A percentile compares a stretch with the other conserved stretches of the same genome.
Conservation (phyloP, 148 eudicot species). For the Dysphania ambrosioides region DNA sequence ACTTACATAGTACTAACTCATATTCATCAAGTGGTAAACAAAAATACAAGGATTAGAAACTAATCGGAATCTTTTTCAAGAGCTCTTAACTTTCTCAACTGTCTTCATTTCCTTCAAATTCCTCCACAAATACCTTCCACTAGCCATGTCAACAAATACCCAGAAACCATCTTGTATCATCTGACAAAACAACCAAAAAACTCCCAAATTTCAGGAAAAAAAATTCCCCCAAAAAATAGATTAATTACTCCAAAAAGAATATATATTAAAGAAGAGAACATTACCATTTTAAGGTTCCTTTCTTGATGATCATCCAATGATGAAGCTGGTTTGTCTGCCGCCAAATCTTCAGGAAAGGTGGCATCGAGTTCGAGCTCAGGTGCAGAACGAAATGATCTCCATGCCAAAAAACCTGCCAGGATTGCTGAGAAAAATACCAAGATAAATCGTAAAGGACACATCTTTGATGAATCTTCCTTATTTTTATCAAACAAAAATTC, state of each 20-base stretch:
- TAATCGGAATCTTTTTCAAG: constrained; percentile 10
- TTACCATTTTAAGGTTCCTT: constrained; percentile 32
- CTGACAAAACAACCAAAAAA: constrained; percentile 26
- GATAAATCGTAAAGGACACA: constrained; percentile 74
- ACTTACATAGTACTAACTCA: constrained; percentile 9
- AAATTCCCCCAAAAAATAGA: neutral
- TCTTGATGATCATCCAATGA: constrained; percentile 29
- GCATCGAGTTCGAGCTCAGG: constrained; percentile 24
- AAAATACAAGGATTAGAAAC: constrained; percentile 5
- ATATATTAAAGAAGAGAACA: too few species aligned
- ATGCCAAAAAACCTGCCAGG: constrained; percentile 63
- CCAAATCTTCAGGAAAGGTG: constrained; percentile 25
- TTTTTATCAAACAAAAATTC: neutral
- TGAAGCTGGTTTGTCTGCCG: constrained; percentile 21
- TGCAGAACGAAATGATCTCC: constrained; percentile 47
- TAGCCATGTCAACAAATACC: constrained; percentile 77
- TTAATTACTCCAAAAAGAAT: neutral
- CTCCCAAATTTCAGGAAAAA: neutral
- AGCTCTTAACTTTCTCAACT: constrained; percentile 34
- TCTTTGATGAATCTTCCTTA: constrained; percentile 7
- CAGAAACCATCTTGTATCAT: constrained; percentile 50
- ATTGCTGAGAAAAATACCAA: constrained; percentile 70
- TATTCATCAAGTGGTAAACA: constrained; percentile 12
- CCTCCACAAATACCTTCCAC: constrained; percentile 71
- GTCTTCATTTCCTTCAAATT: constrained; percentile 46